Base-by-base conservation (phyloP, 768 basidiomycete species). In the Amylocystis lapponica region DNA sequence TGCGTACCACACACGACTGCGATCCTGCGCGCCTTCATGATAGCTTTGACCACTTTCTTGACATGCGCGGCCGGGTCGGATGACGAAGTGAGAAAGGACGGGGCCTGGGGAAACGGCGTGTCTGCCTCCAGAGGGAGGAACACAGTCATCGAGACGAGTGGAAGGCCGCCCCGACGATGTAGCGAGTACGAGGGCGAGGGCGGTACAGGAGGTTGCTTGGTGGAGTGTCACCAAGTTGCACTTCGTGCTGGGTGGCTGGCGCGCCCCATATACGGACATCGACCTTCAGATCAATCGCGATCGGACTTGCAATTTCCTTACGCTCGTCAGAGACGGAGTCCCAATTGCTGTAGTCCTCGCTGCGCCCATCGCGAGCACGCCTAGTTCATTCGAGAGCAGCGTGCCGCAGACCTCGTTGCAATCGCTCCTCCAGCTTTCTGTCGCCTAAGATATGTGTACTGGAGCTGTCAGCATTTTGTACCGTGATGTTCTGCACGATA, bases 1-100 rank as follows among this genome's bases (percentile, higher is more conserved):
- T 11, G 75, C 83, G 56, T 45, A 88, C 89, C 90, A 60, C 83
- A 88, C 43, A 93, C 78, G 52, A 92, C 81, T n/a, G 90, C 86
- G 56, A 93, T 75, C 39, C 86, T 75, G 61, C 76, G 83, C 7
- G 90, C 86, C 64, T 86, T 87, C 55, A 86, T 59, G 49, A 91
- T 80, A 23, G 86, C 69, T 55, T 75, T 80, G 45, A 84, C 64
- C 13, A 75, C 72, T 50, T 71, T 77, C 40, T 68, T 62, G 27
- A 83, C 56, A 41, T 83, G 77, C 27, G 64, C 57, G 23, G 49
- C 53, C 13, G 68, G 68, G 50, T 81, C 69, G 19, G 63, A 44
- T n/a, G 79, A 55, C 23, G 65, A 66, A 10, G 68, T 53, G 34
- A 85, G 64, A 57, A 84, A 86, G 1, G 79, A 50, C 3, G 83